Base-by-base conservation (phyloP, 352 stramenopile genomes). In the Nothophytophthora sp. region DNA sequence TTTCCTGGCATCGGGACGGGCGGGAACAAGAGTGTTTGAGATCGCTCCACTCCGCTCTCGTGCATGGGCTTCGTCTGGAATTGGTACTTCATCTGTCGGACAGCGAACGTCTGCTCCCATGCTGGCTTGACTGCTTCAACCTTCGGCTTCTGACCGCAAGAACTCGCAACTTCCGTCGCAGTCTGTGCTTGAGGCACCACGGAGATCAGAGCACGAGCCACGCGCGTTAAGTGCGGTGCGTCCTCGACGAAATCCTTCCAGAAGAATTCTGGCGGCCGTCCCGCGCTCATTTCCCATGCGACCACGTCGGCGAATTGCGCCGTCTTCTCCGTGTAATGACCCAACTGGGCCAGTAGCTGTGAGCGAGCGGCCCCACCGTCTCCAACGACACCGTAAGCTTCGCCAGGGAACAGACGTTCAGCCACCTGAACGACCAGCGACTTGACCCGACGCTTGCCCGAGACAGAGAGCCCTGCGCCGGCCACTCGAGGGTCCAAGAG, bases 241-340 rank as follows among this genome's bases (percentile, higher is more conserved):
- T 86, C 74, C 12, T 76, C 50, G 2, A 52, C 56, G 41, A 77
- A 82, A 45, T 86, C 71, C 4, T 64, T 55, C 74, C 74, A 86
- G 36, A 86, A 86, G 3, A 54, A 29, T 34, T 67, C 59, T 16
- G 74, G 65, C 8, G 59, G 29, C 18, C 58, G 41, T n/a, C 67
- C 71, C 1, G 37, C 48, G 33, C 55, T 77, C 71, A 83, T 77
- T 52, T 83, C 71, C 74, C 74, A 86, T 19, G 47, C 55, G 27
- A 86, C 55, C 4, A 55, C 40, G 49, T 82, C 71, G 1, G 30
- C 52, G 57, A 86, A 86, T 34, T 51, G 48, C 9, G 42, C 63
- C 20, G 67, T 50, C 33, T 70, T 67, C 22, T 74, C 67, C 15
- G 63, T 22, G 45, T 66, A 83, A 27, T 80, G 34, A 9, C 56